Percentiles rank a stretch among this genome's conserved stretches.
Conservation (phyloP, 805 yeast genomes). For the Sugiyamaella valdiviana region DNA sequence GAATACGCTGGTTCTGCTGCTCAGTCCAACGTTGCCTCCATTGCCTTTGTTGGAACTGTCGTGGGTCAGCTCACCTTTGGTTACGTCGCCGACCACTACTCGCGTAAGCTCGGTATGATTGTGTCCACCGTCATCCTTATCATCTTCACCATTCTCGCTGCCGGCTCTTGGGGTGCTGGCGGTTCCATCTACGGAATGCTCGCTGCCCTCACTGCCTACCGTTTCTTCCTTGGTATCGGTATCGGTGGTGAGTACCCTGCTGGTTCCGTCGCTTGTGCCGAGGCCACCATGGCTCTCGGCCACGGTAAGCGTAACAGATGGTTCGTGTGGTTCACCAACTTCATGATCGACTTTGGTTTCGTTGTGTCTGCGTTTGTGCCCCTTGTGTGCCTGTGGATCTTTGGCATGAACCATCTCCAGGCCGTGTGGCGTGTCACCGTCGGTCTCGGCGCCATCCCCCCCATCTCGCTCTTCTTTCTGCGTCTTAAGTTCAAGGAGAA, state of each 20-base stretch:
- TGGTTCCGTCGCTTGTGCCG: slow-evolving; percentile 90
- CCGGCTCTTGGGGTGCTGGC: slow-evolving; percentile 82
- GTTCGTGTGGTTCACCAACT: slow-evolving; percentile 83
- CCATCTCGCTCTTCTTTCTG: slow-evolving; percentile 66
- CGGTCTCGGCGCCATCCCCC: slow-evolving; percentile 88
- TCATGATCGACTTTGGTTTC: slow-evolving; percentile 82
- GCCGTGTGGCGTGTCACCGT: slow-evolving; percentile 89
- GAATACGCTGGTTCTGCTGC: slow-evolving; percentile 61
- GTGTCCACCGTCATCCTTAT: slow-evolving; percentile 69
- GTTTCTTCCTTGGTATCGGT: slow-evolving; percentile 85
- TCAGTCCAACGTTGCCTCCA: slow-evolving; percentile 71
- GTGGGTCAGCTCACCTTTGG: slow-evolving; percentile 82
- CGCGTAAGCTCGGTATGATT: slow-evolving; percentile 81
- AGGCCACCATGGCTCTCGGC: slow-evolving; percentile 72
- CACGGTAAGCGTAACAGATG: slow-evolving; percentile 84
- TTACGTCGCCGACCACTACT: slow-evolving; percentile 66
- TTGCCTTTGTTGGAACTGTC: slow-evolving; percentile 89
- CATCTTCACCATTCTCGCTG: slow-evolving; percentile 66
- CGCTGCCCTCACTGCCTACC: slow-evolving; percentile 73
- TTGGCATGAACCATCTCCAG: slow-evolving; percentile 58
- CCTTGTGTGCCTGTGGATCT: slow-evolving; percentile 78
- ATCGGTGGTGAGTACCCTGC: slow-evolving; percentile 96
- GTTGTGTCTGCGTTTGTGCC: slow-evolving; percentile 82
- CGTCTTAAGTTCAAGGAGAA: slow-evolving; percentile 73
- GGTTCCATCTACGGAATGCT: slow-evolving; percentile 70